These are phyloP conservation scores for Stephania japonica DNA, from an alignment of 164 flowering plant species.

Conservation along the genomic window DNA sequence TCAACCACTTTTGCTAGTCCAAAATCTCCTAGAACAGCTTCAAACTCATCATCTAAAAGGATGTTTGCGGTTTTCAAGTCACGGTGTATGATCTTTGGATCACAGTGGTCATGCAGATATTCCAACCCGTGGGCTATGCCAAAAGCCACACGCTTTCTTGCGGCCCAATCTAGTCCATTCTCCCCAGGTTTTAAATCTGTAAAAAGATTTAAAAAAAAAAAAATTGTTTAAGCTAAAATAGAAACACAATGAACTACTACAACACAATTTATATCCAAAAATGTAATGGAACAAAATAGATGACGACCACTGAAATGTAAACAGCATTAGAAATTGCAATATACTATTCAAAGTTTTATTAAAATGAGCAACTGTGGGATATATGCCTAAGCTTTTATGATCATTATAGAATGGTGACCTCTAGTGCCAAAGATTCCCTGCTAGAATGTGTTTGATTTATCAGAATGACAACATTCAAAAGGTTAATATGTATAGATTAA, in stretches of 20 bases:
- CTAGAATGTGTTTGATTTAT: background rate
- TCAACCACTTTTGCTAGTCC: slow-evolving; percentile 53
- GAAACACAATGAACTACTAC: background rate
- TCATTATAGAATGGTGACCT: no score
- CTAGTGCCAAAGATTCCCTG: no score
- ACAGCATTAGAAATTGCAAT: no score
- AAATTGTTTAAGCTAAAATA: background rate
- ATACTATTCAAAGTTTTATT: no score
- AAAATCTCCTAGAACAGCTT: slow-evolving; percentile 60
- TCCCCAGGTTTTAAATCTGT: slow-evolving; percentile 35
- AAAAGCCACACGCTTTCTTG: slow-evolving; percentile 45
- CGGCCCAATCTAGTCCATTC: slow-evolving; percentile 51
- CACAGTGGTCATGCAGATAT: slow-evolving; percentile 59
- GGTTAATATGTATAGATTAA: background rate
- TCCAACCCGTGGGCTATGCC: slow-evolving; percentile 54
- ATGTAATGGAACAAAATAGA: background rate
- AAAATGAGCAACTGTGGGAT: no score
- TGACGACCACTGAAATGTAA: background rate
- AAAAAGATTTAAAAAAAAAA: background rate
- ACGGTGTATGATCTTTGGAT: slow-evolving; percentile 53
- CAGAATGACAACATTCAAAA: background rate
- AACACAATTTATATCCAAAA: no score
- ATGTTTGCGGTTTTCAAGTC: slow-evolving; percentile 65
- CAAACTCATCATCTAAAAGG: slow-evolving; percentile 47
- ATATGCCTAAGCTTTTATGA: no score